Percentiles rank a stretch among this genome's conserved stretches.
Conservation (phyloP, 2,329 filamentous ascomycete species). For the Exophiala sp. region DNA sequence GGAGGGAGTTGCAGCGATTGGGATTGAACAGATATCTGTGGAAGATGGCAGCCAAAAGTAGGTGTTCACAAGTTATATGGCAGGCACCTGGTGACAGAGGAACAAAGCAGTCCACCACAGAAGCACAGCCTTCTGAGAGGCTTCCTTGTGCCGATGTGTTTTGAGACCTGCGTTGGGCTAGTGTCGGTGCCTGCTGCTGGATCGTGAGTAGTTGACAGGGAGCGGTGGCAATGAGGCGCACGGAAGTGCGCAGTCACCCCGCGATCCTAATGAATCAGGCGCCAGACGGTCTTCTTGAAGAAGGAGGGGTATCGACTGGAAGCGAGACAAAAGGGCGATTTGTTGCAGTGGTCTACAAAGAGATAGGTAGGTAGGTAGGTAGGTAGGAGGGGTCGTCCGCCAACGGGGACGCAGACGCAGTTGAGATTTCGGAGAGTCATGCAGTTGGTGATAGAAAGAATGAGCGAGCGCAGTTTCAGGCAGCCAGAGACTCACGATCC, state of each 20-base stretch:
- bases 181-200: constrained; percentile 13
- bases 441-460: too few relatives aligned
- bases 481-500: too few relatives aligned
- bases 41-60: neutral
- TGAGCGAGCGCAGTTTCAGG: too few relatives aligned
- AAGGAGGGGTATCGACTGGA: neutral
- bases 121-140: constrained; percentile 6
- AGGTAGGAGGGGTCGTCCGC: neutral
- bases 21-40: neutral
- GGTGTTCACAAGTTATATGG: neutral
- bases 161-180: constrained; percentile 5
- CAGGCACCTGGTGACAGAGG: too few relatives aligned
- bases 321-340: neutral
- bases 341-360: too few relatives aligned
- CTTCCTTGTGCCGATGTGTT: constrained; percentile 5
- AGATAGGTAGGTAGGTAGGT: too few relatives aligned
- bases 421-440: too few relatives aligned
- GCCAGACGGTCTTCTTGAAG: neutral
- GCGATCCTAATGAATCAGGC: neutral
- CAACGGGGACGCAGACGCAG: neutral
- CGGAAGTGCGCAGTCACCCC: neutral
- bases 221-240: neutral
- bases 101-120: neutral
- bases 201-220: neutral
- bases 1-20: neutral